A percentile compares a stretch with the other conserved stretches of the same genome.
These are phyloP conservation scores for Sicyos baderoa DNA, from an alignment of 306 rosid species.

Conservation along the genomic window DNA sequence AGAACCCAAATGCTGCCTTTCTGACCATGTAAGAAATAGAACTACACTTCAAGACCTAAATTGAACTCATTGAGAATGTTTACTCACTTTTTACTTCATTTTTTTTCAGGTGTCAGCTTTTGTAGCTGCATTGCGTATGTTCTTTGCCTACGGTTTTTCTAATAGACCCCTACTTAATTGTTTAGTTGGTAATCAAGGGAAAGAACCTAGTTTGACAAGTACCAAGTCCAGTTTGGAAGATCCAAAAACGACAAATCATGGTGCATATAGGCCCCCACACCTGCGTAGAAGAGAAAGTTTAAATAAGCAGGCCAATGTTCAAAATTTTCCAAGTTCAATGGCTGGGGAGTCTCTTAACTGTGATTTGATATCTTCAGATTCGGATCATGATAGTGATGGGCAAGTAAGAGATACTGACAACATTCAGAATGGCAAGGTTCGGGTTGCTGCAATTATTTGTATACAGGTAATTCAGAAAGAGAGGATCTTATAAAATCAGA, in stretches of 20 bases:
- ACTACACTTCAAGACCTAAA: slow-evolving; percentile 12
- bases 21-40: slow-evolving; percentile 68
- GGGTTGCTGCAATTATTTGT: slow-evolving; percentile 78
- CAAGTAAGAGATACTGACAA: slow-evolving; percentile 42
- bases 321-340: slow-evolving; percentile 30
- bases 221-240: slow-evolving; percentile 35
- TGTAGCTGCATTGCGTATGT: slow-evolving; percentile 62
- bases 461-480: slow-evolving; percentile 53
- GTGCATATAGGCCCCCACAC: slow-evolving; percentile 87
- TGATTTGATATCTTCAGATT: slow-evolving; percentile 71
- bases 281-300: slow-evolving; percentile 56
- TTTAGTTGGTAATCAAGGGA: slow-evolving; percentile 36
- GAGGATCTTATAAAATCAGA: not conserved
- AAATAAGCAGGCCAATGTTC: slow-evolving; percentile 32
- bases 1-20: slow-evolving; percentile 58
- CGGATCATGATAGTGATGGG: slow-evolving; percentile 84
- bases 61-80: not conserved
- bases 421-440: slow-evolving; percentile 50
- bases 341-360: slow-evolving; percentile 46
- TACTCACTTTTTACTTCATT: not conserved
- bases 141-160: slow-evolving; percentile 62
- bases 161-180: slow-evolving; percentile 31
- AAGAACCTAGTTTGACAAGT: slow-evolving; percentile 25
- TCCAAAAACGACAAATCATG: slow-evolving; percentile 31
- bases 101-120: slow-evolving; percentile 69